A percentile compares a stretch with the other conserved stretches of the same genome.
Conservation (phyloP, 805 yeast species). For the Candida caryicola region DNA sequence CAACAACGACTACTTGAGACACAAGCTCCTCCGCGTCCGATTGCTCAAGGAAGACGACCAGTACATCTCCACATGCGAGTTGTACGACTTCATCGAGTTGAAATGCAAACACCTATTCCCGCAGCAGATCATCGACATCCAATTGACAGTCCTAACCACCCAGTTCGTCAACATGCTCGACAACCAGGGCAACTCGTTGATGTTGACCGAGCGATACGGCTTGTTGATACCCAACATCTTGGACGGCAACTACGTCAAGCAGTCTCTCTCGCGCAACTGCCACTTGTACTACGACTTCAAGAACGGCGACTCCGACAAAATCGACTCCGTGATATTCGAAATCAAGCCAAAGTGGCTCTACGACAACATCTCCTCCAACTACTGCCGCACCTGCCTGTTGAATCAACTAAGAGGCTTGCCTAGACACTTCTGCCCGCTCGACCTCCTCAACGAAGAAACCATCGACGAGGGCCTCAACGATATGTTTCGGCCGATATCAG, state of each 20-base stretch:
- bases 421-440: constrained; percentile 48
- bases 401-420: constrained; percentile 30
- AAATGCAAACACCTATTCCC: constrained; percentile 31
- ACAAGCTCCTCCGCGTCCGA: constrained; percentile 39
- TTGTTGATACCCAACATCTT: constrained; percentile 43
- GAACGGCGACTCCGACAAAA: constrained; percentile 1
- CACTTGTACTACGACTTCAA: constrained; percentile 23
- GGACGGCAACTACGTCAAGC: constrained; percentile 27
- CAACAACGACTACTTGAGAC: constrained; percentile 24
- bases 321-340: constrained; percentile 34
- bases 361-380: constrained; percentile 40
- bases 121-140: constrained; percentile 29
- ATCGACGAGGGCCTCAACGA: constrained; percentile 35
- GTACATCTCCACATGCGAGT: constrained; percentile 38
- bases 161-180: constrained; percentile 30
- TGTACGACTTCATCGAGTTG: constrained; percentile 39
- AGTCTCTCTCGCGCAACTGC: constrained; percentile 34
- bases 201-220: constrained; percentile 42
- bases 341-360: constrained; percentile 64
- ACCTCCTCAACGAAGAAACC: constrained; percentile 32
- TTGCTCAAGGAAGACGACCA: constrained; percentile 33
- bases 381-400: constrained; percentile 60
- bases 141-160: constrained; percentile 28
- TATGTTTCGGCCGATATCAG: constrained; percentile 22
- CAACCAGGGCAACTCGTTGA: constrained; percentile 24